Base-by-base conservation (phyloP, 352 stramenopile genomes). In the Phytopythium sindhum region DNA sequence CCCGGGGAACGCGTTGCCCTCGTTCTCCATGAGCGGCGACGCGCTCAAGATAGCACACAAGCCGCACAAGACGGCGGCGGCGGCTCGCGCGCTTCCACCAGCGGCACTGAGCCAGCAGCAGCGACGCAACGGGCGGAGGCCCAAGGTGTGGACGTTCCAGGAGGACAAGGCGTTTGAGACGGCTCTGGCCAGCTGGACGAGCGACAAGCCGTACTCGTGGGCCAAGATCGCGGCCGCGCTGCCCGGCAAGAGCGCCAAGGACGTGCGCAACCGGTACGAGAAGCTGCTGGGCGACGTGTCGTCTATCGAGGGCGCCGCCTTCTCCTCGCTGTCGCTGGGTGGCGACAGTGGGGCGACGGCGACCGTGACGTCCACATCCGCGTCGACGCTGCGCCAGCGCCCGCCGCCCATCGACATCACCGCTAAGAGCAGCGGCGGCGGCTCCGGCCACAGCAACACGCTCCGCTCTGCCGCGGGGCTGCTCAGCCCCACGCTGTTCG, bases 161-260 rank as follows among this genome's bases (percentile, higher is more conserved):
- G 86, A 96, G 68, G 86, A 96, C 63, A 91, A 91, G 69, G 71
- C 78, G 3, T 86, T 96, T 59, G 88, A 96, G 68, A 83, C 67
- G 35, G 80, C 77, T 44, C 70, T 96, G 19, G 86, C 86, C 56
- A 61, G 71, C 48, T 94, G 84, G 75, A 69, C 64, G 21, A 74
- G 64, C 23, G 73, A 65, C 53, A 87, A 81, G 37, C 76, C 85
- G n/a, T 91, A 90, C 61, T 81, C 82, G 48, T 96, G 88, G 88
- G 67, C 74, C 14, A 90, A 90, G 68, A 93, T 96, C 42, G 86
- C 88, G 4, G 72, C 75, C 11, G 58, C 60, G 6, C 57, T 96
- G 23, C 86, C 86, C 0, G 86, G 83, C 4, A 94, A 91, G 62
- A 90, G 77, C 10, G 81, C 68, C 14, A 91, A 89, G 53, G 88